Evolutionary conservation across 2,329 filamentous ascomycete species (phyloP).

Genomic region (Aspergillus tanneri): DNA sequence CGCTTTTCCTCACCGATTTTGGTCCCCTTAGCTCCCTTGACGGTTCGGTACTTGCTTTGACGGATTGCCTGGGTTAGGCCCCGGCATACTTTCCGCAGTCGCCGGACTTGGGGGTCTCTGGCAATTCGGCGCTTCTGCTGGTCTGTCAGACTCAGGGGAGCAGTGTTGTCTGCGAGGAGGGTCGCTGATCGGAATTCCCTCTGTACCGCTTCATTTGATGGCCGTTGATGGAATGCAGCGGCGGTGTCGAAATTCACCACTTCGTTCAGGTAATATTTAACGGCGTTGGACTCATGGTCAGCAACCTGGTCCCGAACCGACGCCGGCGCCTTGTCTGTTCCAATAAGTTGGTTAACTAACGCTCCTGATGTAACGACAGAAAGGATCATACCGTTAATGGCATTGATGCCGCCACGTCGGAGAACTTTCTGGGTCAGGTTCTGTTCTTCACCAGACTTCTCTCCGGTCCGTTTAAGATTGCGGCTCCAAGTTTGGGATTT

Average conservation of each 20-base stretch:
- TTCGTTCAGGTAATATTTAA: conserved; percentile 25
- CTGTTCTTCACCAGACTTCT: conserved; percentile 8
- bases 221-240: conserved; percentile 16
- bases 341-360: conserved; percentile 7
- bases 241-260: conserved; percentile 18
- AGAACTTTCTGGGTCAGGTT: conserved; percentile 19
- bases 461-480: conserved; percentile 17
- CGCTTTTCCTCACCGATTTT: conserved; percentile 13
- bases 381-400: conserved; percentile 21
- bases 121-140: conserved; percentile 5
- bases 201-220: conserved; percentile 19
- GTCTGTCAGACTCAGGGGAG: conserved; percentile 15
- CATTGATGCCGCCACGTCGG: conserved; percentile 17
- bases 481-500: conserved; percentile 14
- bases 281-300: conserved; percentile 19
- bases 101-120: conserved; percentile 6
- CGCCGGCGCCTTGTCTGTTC: conserved; percentile 16
- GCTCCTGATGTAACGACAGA: background rate
- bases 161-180: conserved; percentile 16
- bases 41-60: conserved; percentile 5
- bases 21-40: conserved; percentile 7
- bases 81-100: conserved; percentile 6
- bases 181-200: conserved; percentile 11
- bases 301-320: conserved; percentile 23
- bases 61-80: conserved; percentile 10